Percentiles rank a stretch among this genome's conserved stretches.
phyloP scores from a whole-genome alignment of 805 yeast genomes.

The Alloascoidea africana region DNA sequence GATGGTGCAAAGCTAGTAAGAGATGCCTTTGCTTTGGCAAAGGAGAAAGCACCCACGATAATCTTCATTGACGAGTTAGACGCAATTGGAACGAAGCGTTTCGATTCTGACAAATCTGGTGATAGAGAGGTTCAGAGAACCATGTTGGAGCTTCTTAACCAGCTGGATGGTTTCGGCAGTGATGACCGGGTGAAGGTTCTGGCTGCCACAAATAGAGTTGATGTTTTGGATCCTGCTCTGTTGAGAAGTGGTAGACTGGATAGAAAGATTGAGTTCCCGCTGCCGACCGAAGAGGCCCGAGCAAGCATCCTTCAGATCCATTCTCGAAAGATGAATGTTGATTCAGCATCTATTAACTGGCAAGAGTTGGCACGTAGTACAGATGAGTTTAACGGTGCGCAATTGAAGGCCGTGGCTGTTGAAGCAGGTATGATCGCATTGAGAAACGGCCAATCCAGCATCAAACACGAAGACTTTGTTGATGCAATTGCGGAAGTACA shows the following conservation, averaged over 20 bases:
- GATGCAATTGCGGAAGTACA: slow-evolving; percentile 98
- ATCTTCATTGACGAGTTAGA: slow-evolving; percentile 96
- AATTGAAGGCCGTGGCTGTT: slow-evolving; percentile 94
- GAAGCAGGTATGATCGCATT: slow-evolving; percentile 99
- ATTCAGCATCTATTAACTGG: slow-evolving; percentile 80
- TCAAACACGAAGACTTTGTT: slow-evolving; percentile 94
- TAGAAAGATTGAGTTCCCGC: slow-evolving; percentile 94
- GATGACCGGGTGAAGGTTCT: slow-evolving; percentile 95
- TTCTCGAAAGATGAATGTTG: slow-evolving; percentile 92
- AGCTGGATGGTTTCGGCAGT: slow-evolving; percentile 93
- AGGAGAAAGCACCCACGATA: slow-evolving; percentile 96
- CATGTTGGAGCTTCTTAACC: slow-evolving; percentile 94
- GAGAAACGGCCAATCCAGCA: slow-evolving; percentile 81
- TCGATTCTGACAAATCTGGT: slow-evolving; percentile 94
- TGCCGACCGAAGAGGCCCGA: slow-evolving; percentile 95
- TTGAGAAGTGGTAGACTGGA: slow-evolving; percentile 95
- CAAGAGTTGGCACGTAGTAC: slow-evolving; percentile 95
- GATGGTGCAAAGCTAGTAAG: slow-evolving; percentile 97
- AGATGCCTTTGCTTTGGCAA: slow-evolving; percentile 94
- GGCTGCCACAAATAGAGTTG: slow-evolving; percentile 98
- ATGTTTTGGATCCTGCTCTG: slow-evolving; percentile 95
- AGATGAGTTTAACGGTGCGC: slow-evolving; percentile 98
- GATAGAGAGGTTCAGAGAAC: slow-evolving; percentile 99
- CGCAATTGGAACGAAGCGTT: slow-evolving; percentile 97
- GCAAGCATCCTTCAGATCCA: slow-evolving; percentile 95